These are phyloP conservation scores for Thraustochytrium striatum DNA, from an alignment of 352 stramenopile species.

Conservation along the genomic window DNA sequence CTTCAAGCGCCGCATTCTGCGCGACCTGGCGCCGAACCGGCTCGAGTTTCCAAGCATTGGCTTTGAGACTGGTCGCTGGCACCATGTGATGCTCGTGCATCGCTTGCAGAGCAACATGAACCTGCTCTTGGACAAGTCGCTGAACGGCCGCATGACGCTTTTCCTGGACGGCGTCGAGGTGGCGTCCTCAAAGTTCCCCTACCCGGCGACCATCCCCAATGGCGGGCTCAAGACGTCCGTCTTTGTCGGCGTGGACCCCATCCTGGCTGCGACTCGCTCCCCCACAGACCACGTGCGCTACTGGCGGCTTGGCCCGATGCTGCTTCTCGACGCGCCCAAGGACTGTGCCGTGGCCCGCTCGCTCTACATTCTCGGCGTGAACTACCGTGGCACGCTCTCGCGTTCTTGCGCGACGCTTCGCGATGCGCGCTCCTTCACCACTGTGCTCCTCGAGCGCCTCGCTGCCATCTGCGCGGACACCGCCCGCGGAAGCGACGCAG, in stretches of 20 bases:
- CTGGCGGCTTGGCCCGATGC: conserved; percentile 40
- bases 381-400: conserved; percentile 12
- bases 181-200: conserved; percentile 36
- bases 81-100: conserved; percentile 31
- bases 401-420: conserved; percentile 19
- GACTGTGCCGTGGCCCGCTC: not conserved
- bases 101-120: conserved; percentile 3
- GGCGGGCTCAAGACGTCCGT: conserved; percentile 43
- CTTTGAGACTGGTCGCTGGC: conserved; percentile 12
- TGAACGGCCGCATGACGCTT: conserved; percentile 36
- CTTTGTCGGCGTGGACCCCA: conserved; percentile 33
- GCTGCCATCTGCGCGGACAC: no score
- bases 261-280: not conserved
- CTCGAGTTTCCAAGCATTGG: conserved; percentile 23
- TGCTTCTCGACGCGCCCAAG: conserved; percentile 35
- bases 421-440: conserved; percentile 37
- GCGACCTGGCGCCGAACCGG: not conserved
- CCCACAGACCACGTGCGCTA: conserved; percentile 15
- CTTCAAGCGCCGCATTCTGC: conserved; percentile 11
- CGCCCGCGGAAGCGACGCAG: conserved; percentile 16
- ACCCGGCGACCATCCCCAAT: not conserved
- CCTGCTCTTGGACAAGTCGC: conserved; percentile 30
- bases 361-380: conserved; percentile 15
- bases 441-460: conserved; percentile 17
- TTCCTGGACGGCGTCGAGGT: conserved; percentile 30